A percentile compares a stretch with the other conserved stretches of the same genome.
phyloP scores from a whole-genome alignment of 352 stramenopile species.

The Globisporangium heterothallicum region DNA sequence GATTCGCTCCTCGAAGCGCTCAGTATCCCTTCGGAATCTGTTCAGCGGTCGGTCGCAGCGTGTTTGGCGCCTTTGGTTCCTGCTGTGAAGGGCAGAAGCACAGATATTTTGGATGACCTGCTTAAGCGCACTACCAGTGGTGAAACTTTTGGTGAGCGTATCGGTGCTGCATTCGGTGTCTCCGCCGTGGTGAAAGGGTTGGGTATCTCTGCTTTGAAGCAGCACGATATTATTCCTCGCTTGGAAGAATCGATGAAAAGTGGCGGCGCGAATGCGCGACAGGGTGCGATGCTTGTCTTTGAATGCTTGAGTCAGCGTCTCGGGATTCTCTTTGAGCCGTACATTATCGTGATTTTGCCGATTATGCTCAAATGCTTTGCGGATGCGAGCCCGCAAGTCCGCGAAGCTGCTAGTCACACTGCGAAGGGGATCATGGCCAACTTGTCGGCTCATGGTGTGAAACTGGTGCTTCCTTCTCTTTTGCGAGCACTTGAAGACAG shows the following conservation, averaged over 20 bases:
- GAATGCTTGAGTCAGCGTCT: conserved; percentile 95
- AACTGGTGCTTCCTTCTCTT: conserved; percentile 97
- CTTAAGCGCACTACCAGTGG: conserved; percentile 63
- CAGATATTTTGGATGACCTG: conserved; percentile 68
- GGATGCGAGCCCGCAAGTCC: conserved; percentile 94
- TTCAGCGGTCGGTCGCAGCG: conserved; percentile 89
- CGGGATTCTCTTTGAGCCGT: conserved; percentile 97
- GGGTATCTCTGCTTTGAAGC: conserved; percentile 97
- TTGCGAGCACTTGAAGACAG: conserved; percentile 92
- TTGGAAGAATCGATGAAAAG: conserved; percentile 82
- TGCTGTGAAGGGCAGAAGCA: conserved; percentile 70
- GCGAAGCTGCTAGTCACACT: conserved; percentile 92
- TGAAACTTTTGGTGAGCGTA: conserved; percentile 84
- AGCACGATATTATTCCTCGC: conserved; percentile 95
- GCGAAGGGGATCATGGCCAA: conserved; percentile 98
- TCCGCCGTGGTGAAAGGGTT: conserved; percentile 98
- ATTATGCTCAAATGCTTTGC: conserved; percentile 98
- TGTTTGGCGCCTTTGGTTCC: conserved; percentile 89
- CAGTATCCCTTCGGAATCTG: conserved; percentile 89
- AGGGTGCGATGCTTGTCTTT: conserved; percentile 96
- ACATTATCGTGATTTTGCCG: conserved; percentile 98
- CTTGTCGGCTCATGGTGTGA: conserved; percentile 98
- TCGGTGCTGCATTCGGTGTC: conserved; percentile 96
- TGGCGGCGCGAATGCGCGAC: conserved; percentile 69
- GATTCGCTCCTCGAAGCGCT: conserved; percentile 85